Evolutionary conservation across 169 alveolate genomes (phyloP).

Genomic region (Miamiensis avidus): DNA sequence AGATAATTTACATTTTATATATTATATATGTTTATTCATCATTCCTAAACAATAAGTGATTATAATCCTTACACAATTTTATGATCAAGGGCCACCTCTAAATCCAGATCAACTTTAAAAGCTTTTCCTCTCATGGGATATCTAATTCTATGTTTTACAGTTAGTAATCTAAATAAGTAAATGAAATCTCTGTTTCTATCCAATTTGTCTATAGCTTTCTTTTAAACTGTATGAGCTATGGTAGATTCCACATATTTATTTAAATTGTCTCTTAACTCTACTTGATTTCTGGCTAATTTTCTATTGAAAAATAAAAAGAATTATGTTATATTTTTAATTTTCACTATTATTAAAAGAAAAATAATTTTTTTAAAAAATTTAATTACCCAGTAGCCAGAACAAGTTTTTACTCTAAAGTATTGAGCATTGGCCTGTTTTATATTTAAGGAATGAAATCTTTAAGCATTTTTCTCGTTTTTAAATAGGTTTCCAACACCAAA

Average conservation of each 20-base stretch:
- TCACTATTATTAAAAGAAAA: too few relatives aligned
- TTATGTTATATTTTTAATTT: too few relatives aligned
- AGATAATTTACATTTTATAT: too few relatives aligned
- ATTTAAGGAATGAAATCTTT: neutral
- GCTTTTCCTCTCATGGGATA: slow-evolving; percentile 32
- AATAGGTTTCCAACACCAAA: neutral
- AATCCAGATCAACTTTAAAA: slow-evolving; percentile 33
- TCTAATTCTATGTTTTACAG: slow-evolving; percentile 29
- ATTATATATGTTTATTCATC: too few relatives aligned
- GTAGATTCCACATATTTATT: slow-evolving; percentile 34
- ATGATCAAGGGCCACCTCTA: slow-evolving; percentile 25
- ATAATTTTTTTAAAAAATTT: slow-evolving; percentile 9
- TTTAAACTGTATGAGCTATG: slow-evolving; percentile 25
- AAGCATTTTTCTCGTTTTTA: neutral
- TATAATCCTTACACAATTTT: slow-evolving; percentile 20
- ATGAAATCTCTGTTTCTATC: slow-evolving; percentile 32
- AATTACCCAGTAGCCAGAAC: slow-evolving; percentile 2
- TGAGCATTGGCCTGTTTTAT: neutral
- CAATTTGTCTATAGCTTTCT: slow-evolving; percentile 27
- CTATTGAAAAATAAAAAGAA: slow-evolving; percentile 27
- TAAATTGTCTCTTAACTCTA: slow-evolving; percentile 31
- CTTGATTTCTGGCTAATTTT: slow-evolving; percentile 21
- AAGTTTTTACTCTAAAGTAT: slow-evolving; percentile 14
- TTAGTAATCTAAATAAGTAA: slow-evolving; percentile 29
- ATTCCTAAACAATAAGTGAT: neutral